Base-by-base conservation (phyloP, 352 stramenopile species). In the Pythium aquatile region DNA sequence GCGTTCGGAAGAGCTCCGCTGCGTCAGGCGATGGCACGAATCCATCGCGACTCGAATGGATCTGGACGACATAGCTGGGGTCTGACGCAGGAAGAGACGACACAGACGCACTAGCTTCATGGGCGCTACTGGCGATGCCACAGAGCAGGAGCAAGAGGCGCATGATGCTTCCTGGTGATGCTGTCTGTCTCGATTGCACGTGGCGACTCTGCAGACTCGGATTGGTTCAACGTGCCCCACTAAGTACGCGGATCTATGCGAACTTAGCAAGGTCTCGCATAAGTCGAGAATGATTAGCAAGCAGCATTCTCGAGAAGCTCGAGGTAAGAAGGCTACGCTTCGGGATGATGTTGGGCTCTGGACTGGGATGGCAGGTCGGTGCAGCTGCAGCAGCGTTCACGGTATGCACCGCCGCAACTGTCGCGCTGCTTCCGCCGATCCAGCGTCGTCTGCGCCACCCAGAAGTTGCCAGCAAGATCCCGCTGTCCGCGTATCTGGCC, bases 31-130 rank as follows among this genome's bases (percentile, higher is more conserved):
- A 65, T 3, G 65, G 57, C n/a, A 64, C 35, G 55, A 76, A 83
- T n/a, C 51, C 61, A 6, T 81, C 78, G 14, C 73, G 75, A 11
- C 52, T 80, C 11, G 71, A 61, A 64, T 91, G 80, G 53, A 91
- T 79, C 49, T 90, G 80, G 56, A 93, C 80, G 33, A 93, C 81
- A 40, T 90, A 91, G 13, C 75, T 80, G 6, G 74, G 61, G 48
- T 89, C 80, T 5, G n/a, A 30, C 0, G 17, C 9, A 20, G 46
- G 28, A 5, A 46, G 17, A 20, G 17, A 29, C 3, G 44, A 14
- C 5, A n/a, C 17, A 14, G n/a, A 10, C 3, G 20, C 2, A 6
- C n/a, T 10, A 3, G 44, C 44, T 14, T 6, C 44, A 14, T 51
- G 44, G 5, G 44, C 44, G 44, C 44, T 30, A 8, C 6, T 13